Percentiles rank a stretch among this genome's conserved stretches.
These are phyloP conservation scores for Fusarium dlaminii DNA, from an alignment of 2,329 filamentous ascomycete genomes.

Conservation along the genomic window DNA sequence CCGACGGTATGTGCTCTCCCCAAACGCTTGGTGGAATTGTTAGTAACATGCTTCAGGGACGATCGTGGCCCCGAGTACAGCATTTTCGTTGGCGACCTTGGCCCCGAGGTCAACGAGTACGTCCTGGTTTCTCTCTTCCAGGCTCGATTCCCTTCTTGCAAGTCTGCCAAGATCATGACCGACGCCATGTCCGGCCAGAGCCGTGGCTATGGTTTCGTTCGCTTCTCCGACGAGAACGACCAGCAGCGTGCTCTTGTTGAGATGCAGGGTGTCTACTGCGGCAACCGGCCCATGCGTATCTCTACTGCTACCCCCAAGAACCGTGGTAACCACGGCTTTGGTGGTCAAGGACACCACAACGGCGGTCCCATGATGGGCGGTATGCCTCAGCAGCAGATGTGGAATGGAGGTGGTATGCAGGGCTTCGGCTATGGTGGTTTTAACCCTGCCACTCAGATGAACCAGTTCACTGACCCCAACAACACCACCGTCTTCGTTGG, in stretches of 20 bases:
- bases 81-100: slow-evolving; percentile 97
- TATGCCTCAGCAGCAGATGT: slow-evolving; percentile 58
- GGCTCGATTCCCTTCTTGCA: slow-evolving; percentile 94
- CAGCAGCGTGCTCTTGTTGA: slow-evolving; percentile 95
- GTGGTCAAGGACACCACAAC: slow-evolving; percentile 54
- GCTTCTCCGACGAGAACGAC: slow-evolving; percentile 94
- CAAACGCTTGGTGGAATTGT: not conserved
- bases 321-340: slow-evolving; percentile 56
- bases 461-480: slow-evolving; percentile 99
- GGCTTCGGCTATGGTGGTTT: slow-evolving; percentile 55
- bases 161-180: slow-evolving; percentile 99
- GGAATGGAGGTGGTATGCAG: slow-evolving; percentile 43
- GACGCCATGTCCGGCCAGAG: slow-evolving; percentile 98
- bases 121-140: slow-evolving; percentile 98
- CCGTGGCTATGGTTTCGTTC: slow-evolving; percentile 96
- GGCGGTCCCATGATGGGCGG: slow-evolving; percentile 58
- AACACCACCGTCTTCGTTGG: slow-evolving; percentile 99
- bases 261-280: slow-evolving; percentile 99
- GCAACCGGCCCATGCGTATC: slow-evolving; percentile 98
- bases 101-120: slow-evolving; percentile 98
- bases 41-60: slow-evolving; percentile 66
- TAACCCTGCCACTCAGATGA: slow-evolving; percentile 75
- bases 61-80: slow-evolving; percentile 96
- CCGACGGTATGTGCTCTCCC: slow-evolving; percentile 71
- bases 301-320: slow-evolving; percentile 98